Evolutionary conservation across 495 filamentous ascomycete genomes (phyloP), one percentile per base, ranked within the genome.

Genomic region (Umbilicaria muhlenbergii): DNA sequence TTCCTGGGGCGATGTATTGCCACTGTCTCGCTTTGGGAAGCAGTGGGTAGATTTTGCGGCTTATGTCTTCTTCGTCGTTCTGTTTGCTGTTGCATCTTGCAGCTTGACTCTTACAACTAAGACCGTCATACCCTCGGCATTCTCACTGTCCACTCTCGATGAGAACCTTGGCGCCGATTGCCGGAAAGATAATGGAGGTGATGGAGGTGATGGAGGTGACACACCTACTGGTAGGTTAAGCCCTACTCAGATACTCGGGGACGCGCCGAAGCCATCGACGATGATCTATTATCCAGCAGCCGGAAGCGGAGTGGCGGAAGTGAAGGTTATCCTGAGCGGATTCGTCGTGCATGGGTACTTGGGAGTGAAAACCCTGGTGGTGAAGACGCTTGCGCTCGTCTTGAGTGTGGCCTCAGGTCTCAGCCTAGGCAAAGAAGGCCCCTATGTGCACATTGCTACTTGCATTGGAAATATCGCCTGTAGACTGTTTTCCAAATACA

Each of bases 291-390:
- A 94, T 56, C 87, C 91, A 12, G 91, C 89, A 44, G 89, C 91
- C 42, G 91, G 91, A 28, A 94, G 86, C 63, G 91, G 91, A 49
- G 91, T 98, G 16, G 91, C 91, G 15, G 91, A 98, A 62, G 89
- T 98, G 34, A 89, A 91, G 44, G 91, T 98, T 47, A 95, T 98
- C 52, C 74, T 94, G 31, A 95, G 89, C 58, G 91, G 91, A 24
- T 98, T 95, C 59, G 88, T 98, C 41, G 69, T 98, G 24, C 91
- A 98, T 66, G 88, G 91, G 0, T 98, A 94, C 60, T 68, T 98
- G 34, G 91, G 91, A 43, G 59, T 92, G 34, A 87, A 79, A 59
- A 98, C 91, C 0, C 71, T 98, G 19, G 61, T 89, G 11, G 70
- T 94, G 52, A 98, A 98, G 61, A 86, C 83, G 0, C 57, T 83